These are phyloP conservation scores for Globisporangium paddicum DNA, from an alignment of 352 stramenopile genomes.

Conservation along the genomic window DNA sequence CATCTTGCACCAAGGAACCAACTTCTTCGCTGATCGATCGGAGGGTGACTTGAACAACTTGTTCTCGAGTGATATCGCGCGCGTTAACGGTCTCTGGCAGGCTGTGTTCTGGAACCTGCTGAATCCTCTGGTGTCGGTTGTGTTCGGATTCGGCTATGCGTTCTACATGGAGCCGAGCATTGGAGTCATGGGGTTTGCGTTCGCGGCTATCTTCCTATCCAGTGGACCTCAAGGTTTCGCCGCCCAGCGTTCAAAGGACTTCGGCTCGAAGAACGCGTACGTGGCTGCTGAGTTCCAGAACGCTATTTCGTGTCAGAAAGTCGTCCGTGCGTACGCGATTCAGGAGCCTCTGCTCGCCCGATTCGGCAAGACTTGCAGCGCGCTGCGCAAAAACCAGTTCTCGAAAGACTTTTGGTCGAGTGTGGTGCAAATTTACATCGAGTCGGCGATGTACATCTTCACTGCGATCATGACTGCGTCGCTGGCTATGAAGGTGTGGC, in stretches of 20 bases:
- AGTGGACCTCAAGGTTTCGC: conserved; percentile 82
- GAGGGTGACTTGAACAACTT: conserved; percentile 88
- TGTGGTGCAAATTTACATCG: conserved; percentile 89
- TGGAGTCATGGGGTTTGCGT: conserved; percentile 79
- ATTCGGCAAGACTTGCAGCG: conserved; percentile 61
- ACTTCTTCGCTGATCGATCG: conserved; percentile 81
- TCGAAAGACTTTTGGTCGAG: conserved; percentile 88
- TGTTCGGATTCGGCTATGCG: conserved; percentile 83
- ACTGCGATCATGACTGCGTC: conserved; percentile 83
- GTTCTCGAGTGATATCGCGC: conserved; percentile 82
- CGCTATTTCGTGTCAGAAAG: conserved; percentile 80
- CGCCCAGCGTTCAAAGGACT: conserved; percentile 79
- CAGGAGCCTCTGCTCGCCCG: conserved; percentile 70
- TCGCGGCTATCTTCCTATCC: conserved; percentile 73
- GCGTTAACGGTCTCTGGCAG: conserved; percentile 83
- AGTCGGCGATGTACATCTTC: conserved; percentile 89
- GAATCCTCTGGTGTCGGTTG: conserved; percentile 71
- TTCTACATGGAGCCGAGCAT: conserved; percentile 81
- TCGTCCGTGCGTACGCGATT: conserved; percentile 82
- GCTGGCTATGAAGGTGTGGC: conserved; percentile 83
- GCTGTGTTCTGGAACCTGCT: conserved; percentile 88
- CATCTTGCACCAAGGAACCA: conserved; percentile 73
- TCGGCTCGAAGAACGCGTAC: conserved; percentile 85
- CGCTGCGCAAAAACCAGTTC: conserved; percentile 81
- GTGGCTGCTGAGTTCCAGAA: conserved; percentile 87